phyloP scores from a whole-genome alignment of 371 early-diverging fungal genomes.

The Rhizopus arrhizus region DNA sequence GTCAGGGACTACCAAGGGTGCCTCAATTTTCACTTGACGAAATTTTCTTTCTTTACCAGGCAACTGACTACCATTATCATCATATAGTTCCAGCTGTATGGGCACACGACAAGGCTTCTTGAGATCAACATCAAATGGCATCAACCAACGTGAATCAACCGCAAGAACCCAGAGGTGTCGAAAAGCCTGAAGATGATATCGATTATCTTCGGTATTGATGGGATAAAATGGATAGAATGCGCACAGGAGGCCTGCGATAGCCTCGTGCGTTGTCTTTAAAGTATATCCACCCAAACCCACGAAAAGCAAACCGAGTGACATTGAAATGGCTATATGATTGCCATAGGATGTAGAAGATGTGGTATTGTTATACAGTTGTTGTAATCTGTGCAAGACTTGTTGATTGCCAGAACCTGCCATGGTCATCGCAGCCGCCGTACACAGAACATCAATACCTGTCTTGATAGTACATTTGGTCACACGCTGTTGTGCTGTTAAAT shows the following conservation, averaged over 20 bases:
- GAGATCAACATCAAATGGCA: constrained; percentile 69
- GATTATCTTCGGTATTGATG: constrained; percentile 65
- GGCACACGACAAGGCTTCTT: constrained; percentile 64
- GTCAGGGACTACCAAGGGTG: constrained; percentile 71
- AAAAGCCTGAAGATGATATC: constrained; percentile 79
- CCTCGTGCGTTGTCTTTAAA: constrained; percentile 64
- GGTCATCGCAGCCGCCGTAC: constrained; percentile 69
- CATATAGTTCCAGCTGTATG: constrained; percentile 35
- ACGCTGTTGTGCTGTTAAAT: constrained; percentile 56
- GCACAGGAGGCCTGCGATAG: constrained; percentile 73
- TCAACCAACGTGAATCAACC: constrained; percentile 73
- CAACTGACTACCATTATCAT: constrained; percentile 21
- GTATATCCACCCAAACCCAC: constrained; percentile 81
- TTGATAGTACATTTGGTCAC: constrained; percentile 57
- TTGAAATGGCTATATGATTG: constrained; percentile 79
- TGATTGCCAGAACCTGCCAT: constrained; percentile 84
- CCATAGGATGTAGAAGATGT: constrained; percentile 69
- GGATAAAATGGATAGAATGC: constrained; percentile 84
- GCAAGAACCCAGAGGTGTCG: constrained; percentile 90
- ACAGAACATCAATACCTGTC: constrained; percentile 68
- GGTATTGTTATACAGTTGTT: constrained; percentile 53
- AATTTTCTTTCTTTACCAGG: constrained; percentile 4
- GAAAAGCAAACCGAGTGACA: constrained; percentile 86
- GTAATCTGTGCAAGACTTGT: constrained; percentile 58
- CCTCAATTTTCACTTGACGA: constrained; percentile 40